Evolutionary conservation across 345 rosid genomes (phyloP).

Genomic region (Arabidopsis arenosa): DNA sequence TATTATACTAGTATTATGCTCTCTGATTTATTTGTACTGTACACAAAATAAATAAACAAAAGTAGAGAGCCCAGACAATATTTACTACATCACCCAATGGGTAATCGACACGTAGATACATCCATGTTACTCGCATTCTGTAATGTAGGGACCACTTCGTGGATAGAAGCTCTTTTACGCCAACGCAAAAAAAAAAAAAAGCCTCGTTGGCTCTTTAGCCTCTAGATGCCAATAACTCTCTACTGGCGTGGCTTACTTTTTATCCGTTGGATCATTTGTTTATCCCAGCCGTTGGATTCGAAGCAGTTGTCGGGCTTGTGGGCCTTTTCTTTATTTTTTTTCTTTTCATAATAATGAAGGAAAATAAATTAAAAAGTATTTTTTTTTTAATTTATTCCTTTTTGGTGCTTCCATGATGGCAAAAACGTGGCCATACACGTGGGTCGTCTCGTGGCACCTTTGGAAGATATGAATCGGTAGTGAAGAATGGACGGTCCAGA

Average conservation of each 20-base stretch:
- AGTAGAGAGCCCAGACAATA: slow-evolving; percentile 20
- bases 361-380: not conserved
- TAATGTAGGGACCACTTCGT: slow-evolving; percentile 40
- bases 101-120: slow-evolving; percentile 12
- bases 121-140: slow-evolving; percentile 43
- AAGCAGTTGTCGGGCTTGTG: slow-evolving; percentile 25
- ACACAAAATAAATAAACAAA: not conserved
- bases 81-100: not conserved
- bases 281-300: slow-evolving; percentile 48
- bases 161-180: slow-evolving; percentile 46
- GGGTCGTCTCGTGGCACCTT: slow-evolving; percentile 43
- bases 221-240: slow-evolving; percentile 33
- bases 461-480: slow-evolving; percentile 36
- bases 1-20: slow-evolving; percentile 10
- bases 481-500: slow-evolving; percentile 38
- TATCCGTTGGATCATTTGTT: slow-evolving; percentile 34
- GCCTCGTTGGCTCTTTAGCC: slow-evolving; percentile 34
- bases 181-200: slow-evolving; percentile 35
- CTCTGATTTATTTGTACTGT: not conserved
- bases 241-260: slow-evolving; percentile 28
- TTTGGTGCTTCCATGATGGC: slow-evolving; percentile 43
- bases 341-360: not conserved
- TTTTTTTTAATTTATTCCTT: not conserved
- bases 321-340: slow-evolving; percentile 11
- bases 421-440: slow-evolving; percentile 47